These are phyloP conservation scores for Scytalidium lignicola DNA, from an alignment of 2,329 filamentous ascomycete genomes.

Conservation along the genomic window DNA sequence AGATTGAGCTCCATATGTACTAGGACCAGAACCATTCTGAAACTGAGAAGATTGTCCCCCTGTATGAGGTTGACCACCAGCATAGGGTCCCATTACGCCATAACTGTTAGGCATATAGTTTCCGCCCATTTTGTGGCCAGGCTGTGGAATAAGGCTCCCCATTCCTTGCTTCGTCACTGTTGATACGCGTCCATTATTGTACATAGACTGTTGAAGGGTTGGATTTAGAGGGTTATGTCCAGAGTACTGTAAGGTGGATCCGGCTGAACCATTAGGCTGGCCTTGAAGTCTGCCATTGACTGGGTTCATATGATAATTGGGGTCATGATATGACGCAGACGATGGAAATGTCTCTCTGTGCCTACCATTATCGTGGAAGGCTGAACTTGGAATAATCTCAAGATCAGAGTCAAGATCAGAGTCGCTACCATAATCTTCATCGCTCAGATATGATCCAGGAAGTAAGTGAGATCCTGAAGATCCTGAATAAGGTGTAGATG, in stretches of 20 bases:
- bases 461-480: background rate
- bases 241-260: background rate
- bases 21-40: background rate
- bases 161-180: background rate
- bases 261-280: slow-evolving; percentile 3
- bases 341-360: background rate
- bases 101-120: background rate
- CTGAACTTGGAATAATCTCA: slow-evolving; percentile 24
- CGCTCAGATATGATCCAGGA: slow-evolving; percentile 2
- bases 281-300: too few relatives aligned
- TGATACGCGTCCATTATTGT: background rate
- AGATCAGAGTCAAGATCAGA: slow-evolving; percentile 20
- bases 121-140: background rate
- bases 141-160: too few relatives aligned
- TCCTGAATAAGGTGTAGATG: background rate
- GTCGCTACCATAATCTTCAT: background rate
- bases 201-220: too few relatives aligned
- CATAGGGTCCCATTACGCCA: background rate
- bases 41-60: too few relatives aligned
- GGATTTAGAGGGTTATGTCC: background rate
- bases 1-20: background rate
- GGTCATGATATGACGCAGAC: too few relatives aligned
- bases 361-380: slow-evolving; percentile 22
- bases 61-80: too few relatives aligned
- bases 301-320: too few relatives aligned